Evolutionary conservation across 108 stramenopile species (phyloP), one percentile per base, ranked within the genome.

Genomic region (Fragilariopsis cylindrus): DNA sequence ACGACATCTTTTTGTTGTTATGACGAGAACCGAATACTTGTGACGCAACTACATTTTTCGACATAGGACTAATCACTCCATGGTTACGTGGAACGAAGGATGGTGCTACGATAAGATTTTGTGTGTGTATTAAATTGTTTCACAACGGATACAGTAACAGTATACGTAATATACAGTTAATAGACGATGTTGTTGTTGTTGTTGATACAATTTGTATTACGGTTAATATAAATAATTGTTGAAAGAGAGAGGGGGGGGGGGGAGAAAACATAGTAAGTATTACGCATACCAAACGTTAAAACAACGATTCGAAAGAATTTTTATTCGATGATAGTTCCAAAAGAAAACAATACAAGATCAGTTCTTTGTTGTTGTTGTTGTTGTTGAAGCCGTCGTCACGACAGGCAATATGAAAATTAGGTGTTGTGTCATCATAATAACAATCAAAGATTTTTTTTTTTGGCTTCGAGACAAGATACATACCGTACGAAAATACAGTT

Each of bases 51-150:
- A 84, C 78, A 48, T 72, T 54, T 72, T 87, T 90, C 54, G 87
- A 81, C 75, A 74, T 56, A 41, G 87, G 73, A 68, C 76, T 45
- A 58, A 86, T 67, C 7, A 85, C 81, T 43, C 76, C 78, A 64
- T 86, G 57, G 55, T 44, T 69, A n/a, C 85, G 79, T 12, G 85
- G 85, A 16, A 87, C 85, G 71, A 87, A 87, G 18, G 85, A 87
- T 11, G 85, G 81, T 11, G 86, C 83, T 84, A 75, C 47, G 12
- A 45, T 21, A 76, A 7, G 9, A 60, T 13, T 52, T 9, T 52
- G 13, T 52, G 50, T 13, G 13, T 52, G 50, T 13, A 52, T 52
- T 1, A 52, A 0, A 52, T 52, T 9, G 13, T 52, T 52, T 13
- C 50, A 13, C 13, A 13, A 52, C 9, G 13, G 9, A 9, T 13